Evolutionary conservation across 305 asterid genomes (phyloP).

Genomic region (Rubia peregrina): DNA sequence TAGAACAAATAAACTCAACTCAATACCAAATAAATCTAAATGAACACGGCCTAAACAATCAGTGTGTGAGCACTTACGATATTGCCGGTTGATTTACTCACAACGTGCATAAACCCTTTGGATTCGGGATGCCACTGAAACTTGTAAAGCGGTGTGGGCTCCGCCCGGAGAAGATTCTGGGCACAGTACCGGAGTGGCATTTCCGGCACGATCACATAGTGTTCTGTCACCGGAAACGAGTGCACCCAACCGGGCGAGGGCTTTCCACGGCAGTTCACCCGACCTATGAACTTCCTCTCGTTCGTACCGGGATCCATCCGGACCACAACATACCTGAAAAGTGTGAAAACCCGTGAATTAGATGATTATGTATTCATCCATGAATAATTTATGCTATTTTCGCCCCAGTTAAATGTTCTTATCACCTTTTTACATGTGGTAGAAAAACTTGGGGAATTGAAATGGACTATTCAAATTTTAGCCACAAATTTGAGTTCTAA

Average conservation of each 20-base stretch:
- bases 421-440: too few species aligned
- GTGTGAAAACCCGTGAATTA: not conserved
- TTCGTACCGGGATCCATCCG: slow-evolving; percentile 72
- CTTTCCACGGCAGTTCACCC: slow-evolving; percentile 76
- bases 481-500: too few species aligned
- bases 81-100: slow-evolving; percentile 80
- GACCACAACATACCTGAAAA: slow-evolving; percentile 30
- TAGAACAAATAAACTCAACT: too few species aligned
- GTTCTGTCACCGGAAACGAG: slow-evolving; percentile 81
- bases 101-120: slow-evolving; percentile 69
- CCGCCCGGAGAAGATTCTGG: slow-evolving; percentile 70
- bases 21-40: too few species aligned
- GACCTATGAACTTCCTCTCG: slow-evolving; percentile 66
- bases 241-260: slow-evolving; percentile 95
- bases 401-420: too few species aligned
- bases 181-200: slow-evolving; percentile 94
- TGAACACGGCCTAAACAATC: too few species aligned
- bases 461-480: too few species aligned
- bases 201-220: slow-evolving; percentile 88
- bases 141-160: slow-evolving; percentile 89
- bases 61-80: slow-evolving; percentile 34
- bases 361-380: not conserved
- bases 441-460: too few species aligned
- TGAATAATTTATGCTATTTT: too few species aligned
- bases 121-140: slow-evolving; percentile 87